These are phyloP conservation scores for Alternaria sp. DNA, from an alignment of 2,329 filamentous ascomycete genomes.

Conservation along the genomic window DNA sequence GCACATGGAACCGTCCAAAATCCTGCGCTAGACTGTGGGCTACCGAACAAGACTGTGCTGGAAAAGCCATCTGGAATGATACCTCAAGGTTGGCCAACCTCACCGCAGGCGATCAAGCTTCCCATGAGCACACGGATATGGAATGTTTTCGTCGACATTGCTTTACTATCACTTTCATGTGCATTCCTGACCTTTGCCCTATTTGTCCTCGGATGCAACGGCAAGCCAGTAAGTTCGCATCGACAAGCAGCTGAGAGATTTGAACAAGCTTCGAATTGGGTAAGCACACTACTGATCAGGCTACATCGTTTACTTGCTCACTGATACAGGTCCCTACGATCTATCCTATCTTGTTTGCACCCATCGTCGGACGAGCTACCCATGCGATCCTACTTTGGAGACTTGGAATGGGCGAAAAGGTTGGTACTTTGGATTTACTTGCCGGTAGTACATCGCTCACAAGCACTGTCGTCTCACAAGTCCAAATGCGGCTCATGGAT, in stretches of 20 bases:
- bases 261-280: background rate
- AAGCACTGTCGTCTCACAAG: background rate
- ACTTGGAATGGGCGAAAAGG: background rate
- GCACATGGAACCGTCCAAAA: too few relatives aligned
- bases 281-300: background rate
- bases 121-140: background rate
- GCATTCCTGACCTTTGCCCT: background rate
- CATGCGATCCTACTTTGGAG: background rate
- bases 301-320: background rate
- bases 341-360: background rate
- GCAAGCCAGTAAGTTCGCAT: background rate
- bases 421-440: background rate
- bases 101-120: background rate
- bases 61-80: background rate
- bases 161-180: background rate
- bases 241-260: background rate
- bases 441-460: background rate
- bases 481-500: rapidly evolving
- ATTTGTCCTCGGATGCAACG: background rate
- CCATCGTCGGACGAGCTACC: background rate
- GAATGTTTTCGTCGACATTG: background rate
- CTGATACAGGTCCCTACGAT: background rate
- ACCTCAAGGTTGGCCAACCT: background rate
- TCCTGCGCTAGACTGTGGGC: too few relatives aligned
- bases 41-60: background rate